These are phyloP conservation scores for Fagopyrum esculentum DNA, from an alignment of 148 eudicot genomes.

Conservation along the genomic window DNA sequence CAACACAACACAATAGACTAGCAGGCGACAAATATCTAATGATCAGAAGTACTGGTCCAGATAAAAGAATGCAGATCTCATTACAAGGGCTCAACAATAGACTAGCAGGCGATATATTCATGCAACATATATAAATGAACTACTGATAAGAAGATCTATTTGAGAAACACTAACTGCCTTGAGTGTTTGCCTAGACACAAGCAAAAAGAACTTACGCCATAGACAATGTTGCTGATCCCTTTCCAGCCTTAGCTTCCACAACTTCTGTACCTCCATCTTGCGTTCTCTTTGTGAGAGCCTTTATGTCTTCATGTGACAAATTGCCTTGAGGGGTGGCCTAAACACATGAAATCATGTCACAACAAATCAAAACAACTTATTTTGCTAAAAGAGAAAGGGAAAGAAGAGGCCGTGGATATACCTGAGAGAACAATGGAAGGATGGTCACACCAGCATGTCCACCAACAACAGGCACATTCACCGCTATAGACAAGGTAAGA, in stretches of 20 bases:
- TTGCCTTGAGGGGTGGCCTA: constrained; percentile 82
- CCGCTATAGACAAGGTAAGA: constrained; percentile 36
- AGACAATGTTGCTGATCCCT: constrained; percentile 96
- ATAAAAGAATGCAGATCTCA: neutral
- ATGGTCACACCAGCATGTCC: constrained; percentile 97
- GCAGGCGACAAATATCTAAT: neutral
- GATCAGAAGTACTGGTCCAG: neutral
- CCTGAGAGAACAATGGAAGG: constrained; percentile 93
- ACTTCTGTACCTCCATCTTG: constrained; percentile 99
- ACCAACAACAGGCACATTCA: constrained; percentile 89
- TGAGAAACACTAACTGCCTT: neutral
- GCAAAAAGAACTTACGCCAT: constrained; percentile 76
- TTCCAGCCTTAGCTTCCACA: constrained; percentile 94
- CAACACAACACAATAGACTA: neutral
- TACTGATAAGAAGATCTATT: neutral
- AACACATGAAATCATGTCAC: constrained; percentile 1
- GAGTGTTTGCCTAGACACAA: too few relatives aligned
- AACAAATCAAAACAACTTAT: neutral
- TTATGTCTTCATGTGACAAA: constrained; percentile 47
- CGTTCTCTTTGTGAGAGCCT: constrained; percentile 68
- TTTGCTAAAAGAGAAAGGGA: neutral
- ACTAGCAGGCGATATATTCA: neutral
- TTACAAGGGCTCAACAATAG: neutral
- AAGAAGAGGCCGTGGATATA: constrained; percentile 15
- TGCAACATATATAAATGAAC: neutral